Evolutionary conservation across 2,329 filamentous ascomycete species (phyloP), one percentile per base, ranked within the genome.

Genomic region (Sclerotinia glacialis): DNA sequence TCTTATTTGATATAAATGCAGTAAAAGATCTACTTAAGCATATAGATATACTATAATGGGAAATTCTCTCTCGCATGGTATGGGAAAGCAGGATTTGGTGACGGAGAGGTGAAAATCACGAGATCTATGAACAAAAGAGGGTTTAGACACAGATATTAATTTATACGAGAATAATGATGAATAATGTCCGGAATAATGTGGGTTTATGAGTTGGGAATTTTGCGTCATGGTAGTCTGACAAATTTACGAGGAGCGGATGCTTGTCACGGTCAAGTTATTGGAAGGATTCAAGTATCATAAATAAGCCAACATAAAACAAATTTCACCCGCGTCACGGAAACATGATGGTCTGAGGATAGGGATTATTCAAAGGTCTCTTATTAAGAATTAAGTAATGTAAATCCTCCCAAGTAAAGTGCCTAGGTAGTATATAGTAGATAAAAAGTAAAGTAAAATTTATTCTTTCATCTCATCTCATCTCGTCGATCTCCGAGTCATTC

Each of bases 381-480:
- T 60, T 60, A 60, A 47, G 42, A 47, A 47, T 60, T 60, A 60
- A 60, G 26, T 60, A 60, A 23, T 18, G 42, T 31, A 34, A 60
- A 9, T 21, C 56, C 28, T 23, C 34, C 42, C 42, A 47, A 60
- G n/a, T 37, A 49, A 49, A 49, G 23, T 60, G 56, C 21, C 21
- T 49, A 26, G 28, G 21, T 21, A 44, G 37, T 37, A 37, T 49
- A 26, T 49, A 60, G 28, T 54, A 54, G 52, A 54, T 34, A 53
- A 28, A 60, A 47, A 60, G 28, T 60, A 59, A 34, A 59, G 44
- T 59, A 26, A 58, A 60, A 60, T 49, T 37, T 37, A 60, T 49
- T 60, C 44, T 60, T 60, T 60, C 44, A 60, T 60, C 56, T 49
- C 28, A 60, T 60, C 56, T 47, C 56, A 34, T 60, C 56, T 49